phyloP scores from a whole-genome alignment of 2,329 filamentous ascomycete genomes.

The Pseudocercospora eumusae region DNA sequence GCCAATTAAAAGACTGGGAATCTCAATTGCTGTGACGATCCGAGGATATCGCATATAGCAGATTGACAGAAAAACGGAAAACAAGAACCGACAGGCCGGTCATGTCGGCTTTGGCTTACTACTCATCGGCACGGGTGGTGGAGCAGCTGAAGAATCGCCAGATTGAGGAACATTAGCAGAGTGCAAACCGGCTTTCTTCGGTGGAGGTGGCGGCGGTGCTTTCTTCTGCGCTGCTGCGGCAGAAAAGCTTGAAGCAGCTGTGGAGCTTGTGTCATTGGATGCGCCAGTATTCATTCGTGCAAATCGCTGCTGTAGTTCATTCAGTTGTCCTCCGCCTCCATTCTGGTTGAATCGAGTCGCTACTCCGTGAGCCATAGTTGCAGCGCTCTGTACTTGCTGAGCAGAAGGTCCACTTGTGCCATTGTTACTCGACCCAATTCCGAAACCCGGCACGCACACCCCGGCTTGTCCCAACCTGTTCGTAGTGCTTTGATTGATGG shows the following conservation, averaged over 20 bases:
- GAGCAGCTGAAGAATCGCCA: slow-evolving; percentile 35
- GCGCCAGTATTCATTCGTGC: slow-evolving; percentile 48
- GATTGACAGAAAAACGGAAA: neutral
- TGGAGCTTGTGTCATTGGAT: slow-evolving; percentile 16
- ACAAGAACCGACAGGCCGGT: neutral
- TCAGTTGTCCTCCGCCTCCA: slow-evolving; percentile 52
- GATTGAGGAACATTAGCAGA: slow-evolving; percentile 34
- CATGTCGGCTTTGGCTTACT: slow-evolving; percentile 55
- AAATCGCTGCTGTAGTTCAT: slow-evolving; percentile 70
- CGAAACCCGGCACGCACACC: slow-evolving; percentile 74
- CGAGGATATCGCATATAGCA: neutral
- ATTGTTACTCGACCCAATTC: slow-evolving; percentile 59
- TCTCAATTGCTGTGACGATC: neutral
- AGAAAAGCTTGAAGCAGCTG: slow-evolving; percentile 33
- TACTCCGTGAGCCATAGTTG: slow-evolving; percentile 16
- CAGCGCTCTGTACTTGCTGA: slow-evolving; percentile 33
- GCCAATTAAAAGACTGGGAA: neutral
- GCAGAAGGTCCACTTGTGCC: slow-evolving; percentile 37
- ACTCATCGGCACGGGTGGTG: slow-evolving; percentile 59
- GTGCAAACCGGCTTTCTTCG: slow-evolving; percentile 57
- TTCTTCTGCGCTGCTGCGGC: slow-evolving; percentile 50
- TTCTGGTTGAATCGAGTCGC: slow-evolving; percentile 22
- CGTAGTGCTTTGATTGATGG: slow-evolving; percentile 61
- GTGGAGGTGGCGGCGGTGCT: slow-evolving; percentile 58
- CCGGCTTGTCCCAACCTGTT: slow-evolving; percentile 71